Conservation (phyloP, 768 basidiomycete species). For the Russula olivacea region DNA sequence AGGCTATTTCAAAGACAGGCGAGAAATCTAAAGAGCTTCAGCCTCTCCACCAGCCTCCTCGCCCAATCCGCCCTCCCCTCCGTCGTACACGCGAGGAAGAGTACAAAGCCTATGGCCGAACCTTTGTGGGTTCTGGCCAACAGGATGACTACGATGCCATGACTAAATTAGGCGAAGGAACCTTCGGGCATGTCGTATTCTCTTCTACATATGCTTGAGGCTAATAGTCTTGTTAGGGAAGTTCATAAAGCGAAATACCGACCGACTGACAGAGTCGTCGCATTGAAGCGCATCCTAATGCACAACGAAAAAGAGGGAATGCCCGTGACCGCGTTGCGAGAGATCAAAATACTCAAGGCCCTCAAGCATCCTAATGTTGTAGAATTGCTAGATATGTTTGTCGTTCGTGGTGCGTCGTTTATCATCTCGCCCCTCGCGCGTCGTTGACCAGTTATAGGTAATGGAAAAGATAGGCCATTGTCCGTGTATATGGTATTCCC, state of each 20-base stretch:
- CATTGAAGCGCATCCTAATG: constrained; percentile 92
- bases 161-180: constrained; percentile 92
- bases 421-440: constrained; percentile 2
- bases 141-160: constrained; percentile 74
- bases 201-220: neutral
- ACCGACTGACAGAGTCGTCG: constrained; percentile 57
- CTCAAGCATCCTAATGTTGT: constrained; percentile 83
- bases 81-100: constrained; percentile 61
- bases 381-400: constrained; percentile 87
- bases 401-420: constrained; percentile 60
- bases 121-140: constrained; percentile 62
- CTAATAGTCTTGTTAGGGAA: constrained; percentile 46
- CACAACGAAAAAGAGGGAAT: constrained; percentile 97
- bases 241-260: constrained; percentile 83
- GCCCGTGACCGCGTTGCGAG: constrained; percentile 92
- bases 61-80: constrained; percentile 38
- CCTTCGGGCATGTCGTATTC: constrained; percentile 59
- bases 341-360: constrained; percentile 93
- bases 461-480: constrained; percentile 56
- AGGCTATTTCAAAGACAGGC: neutral
- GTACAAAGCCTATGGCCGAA: constrained; percentile 56
- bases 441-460: constrained; percentile 39
- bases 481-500: constrained; percentile 99
- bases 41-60: constrained; percentile 24
- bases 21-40: constrained; percentile 5